Conservation (phyloP, 768 basidiomycete species). For the Gymnopilus junonius region DNA sequence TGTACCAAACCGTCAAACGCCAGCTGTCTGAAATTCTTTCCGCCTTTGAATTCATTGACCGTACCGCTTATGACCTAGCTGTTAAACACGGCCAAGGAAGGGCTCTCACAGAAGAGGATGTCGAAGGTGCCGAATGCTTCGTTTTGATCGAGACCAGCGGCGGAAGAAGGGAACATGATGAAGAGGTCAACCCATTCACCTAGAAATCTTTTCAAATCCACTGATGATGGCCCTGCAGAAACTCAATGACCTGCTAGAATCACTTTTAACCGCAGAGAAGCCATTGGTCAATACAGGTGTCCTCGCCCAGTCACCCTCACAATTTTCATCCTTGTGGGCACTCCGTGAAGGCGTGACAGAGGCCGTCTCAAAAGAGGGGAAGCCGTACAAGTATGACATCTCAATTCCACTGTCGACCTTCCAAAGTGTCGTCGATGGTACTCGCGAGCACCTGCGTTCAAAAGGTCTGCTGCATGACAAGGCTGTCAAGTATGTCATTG, state of each 20-base stretch:
- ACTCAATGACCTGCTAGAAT: constrained; percentile 78
- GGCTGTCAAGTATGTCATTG: constrained; percentile 83
- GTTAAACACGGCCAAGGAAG: constrained; percentile 83
- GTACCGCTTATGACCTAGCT: constrained; percentile 82
- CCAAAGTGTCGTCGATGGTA: constrained; percentile 84
- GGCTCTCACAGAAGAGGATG: constrained; percentile 73
- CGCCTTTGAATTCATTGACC: constrained; percentile 96
- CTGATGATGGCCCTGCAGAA: constrained; percentile 61
- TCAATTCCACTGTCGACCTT: constrained; percentile 87
- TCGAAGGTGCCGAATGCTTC: constrained; percentile 83
- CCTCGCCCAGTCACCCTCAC: constrained; percentile 87
- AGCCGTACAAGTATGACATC: constrained; percentile 96
- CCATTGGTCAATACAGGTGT: constrained; percentile 89
- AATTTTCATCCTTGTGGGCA: constrained; percentile 90
- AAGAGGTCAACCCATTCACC: constrained; percentile 61
- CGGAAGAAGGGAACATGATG: constrained; percentile 89
- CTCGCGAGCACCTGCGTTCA: constrained; percentile 69
- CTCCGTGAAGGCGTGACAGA: constrained; percentile 93
- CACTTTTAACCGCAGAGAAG: constrained; percentile 71
- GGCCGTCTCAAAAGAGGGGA: constrained; percentile 91
- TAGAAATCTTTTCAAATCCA: neutral
- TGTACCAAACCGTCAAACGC: constrained; percentile 80
- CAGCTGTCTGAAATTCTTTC: constrained; percentile 94
- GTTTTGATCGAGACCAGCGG: constrained; percentile 95
- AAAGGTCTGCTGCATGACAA: constrained; percentile 73